These are phyloP conservation scores for Melastoma candidum DNA, from an alignment of 441 rosid genomes.

Conservation along the genomic window DNA sequence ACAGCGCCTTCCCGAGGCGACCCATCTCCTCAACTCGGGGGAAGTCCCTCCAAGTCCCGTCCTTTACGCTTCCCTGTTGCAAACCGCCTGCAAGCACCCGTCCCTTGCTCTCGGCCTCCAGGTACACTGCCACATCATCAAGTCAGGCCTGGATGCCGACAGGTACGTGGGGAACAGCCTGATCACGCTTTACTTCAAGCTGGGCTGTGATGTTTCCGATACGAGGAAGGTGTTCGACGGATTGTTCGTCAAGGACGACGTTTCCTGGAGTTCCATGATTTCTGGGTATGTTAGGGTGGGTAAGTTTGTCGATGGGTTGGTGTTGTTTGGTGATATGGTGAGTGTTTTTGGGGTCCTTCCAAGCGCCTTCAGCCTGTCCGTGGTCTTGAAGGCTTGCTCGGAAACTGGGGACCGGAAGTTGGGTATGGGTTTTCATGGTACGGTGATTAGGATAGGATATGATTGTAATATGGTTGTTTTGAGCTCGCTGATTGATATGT, in stretches of 20 bases:
- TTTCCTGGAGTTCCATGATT: conserved; percentile 81
- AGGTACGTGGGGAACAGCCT: conserved; percentile 70
- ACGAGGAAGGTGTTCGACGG: conserved; percentile 55
- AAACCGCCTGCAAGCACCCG: conserved; percentile 42
- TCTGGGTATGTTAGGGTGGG: conserved; percentile 45
- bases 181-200: conserved; percentile 62
- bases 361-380: conserved; percentile 58
- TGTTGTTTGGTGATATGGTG: conserved; percentile 55
- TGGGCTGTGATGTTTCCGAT: conserved; percentile 42
- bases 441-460: conserved; percentile 46
- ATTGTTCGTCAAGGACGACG: conserved; percentile 41
- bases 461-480: conserved; percentile 41
- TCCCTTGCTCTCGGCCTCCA: conserved; percentile 58
- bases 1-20: conserved; percentile 27
- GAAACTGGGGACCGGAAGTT: conserved; percentile 34
- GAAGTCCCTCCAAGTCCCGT: conserved; percentile 32
- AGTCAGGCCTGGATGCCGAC: conserved; percentile 63
- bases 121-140: conserved; percentile 54
- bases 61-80: conserved; percentile 53
- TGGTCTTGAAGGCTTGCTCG: conserved; percentile 62
- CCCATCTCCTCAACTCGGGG: conserved; percentile 41
- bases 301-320: conserved; percentile 37
- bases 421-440: conserved; percentile 63
- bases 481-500: conserved; percentile 59
- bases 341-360: conserved; percentile 43